Conservation (phyloP, 768 basidiomycete species). For the Termitomyces sp. region DNA sequence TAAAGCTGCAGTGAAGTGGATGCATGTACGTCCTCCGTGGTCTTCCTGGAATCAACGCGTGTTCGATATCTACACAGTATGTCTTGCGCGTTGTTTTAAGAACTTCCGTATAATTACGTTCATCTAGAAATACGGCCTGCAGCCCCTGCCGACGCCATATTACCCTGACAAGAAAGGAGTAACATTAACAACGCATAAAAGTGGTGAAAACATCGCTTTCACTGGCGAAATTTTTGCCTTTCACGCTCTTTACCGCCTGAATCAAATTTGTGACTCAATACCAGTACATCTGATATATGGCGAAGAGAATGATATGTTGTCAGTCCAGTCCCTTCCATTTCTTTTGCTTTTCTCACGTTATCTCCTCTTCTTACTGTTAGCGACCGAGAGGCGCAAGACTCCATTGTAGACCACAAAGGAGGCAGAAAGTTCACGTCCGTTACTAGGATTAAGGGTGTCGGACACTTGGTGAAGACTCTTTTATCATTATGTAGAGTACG, state of each 20-base stretch:
- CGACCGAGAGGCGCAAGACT: slow-evolving; percentile 20
- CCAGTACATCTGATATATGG: slow-evolving; percentile 27
- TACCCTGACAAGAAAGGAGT: slow-evolving; percentile 22
- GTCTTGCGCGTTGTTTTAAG: background rate
- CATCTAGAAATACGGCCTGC: slow-evolving; percentile 22
- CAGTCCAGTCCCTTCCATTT: slow-evolving; percentile 5
- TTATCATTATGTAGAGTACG: background rate
- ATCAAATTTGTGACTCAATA: slow-evolving; percentile 20
- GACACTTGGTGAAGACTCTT: slow-evolving; percentile 23
- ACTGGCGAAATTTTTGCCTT: slow-evolving; percentile 16
- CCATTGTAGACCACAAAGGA: slow-evolving; percentile 20
- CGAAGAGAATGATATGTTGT: slow-evolving; percentile 26
- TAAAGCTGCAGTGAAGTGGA: slow-evolving; percentile 20
- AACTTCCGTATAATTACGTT: background rate
- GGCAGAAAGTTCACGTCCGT: slow-evolving; percentile 22
- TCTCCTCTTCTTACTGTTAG: slow-evolving; percentile 2
- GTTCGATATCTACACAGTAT: slow-evolving; percentile 20
- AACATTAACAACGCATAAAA: slow-evolving; percentile 22
- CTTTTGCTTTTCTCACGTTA: background rate
- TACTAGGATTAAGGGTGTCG: slow-evolving; percentile 20
- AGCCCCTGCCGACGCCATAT: slow-evolving; percentile 21
- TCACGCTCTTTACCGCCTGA: slow-evolving; percentile 22
- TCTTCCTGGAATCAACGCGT: slow-evolving; percentile 22
- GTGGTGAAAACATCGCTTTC: slow-evolving; percentile 22
- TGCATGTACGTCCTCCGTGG: slow-evolving; percentile 19